Conservation (phyloP, 1,284 basidiomycete species). For the Filobasidium uniguttulatum region DNA sequence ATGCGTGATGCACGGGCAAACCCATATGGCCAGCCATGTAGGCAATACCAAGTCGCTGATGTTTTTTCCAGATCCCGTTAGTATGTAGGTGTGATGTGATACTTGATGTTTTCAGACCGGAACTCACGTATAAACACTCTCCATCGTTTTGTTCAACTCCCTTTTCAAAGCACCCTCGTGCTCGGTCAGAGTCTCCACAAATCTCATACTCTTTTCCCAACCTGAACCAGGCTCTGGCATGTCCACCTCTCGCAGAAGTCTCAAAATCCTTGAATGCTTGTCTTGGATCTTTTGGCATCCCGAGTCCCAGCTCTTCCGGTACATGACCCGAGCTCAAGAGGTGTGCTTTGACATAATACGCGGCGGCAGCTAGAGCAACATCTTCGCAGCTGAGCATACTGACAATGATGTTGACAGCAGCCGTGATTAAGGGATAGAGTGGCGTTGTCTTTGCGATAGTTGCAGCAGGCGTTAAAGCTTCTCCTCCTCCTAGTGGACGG, state of each 20-base stretch:
- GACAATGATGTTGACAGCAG: slow-evolving; percentile 24
- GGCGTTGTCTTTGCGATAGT: background rate
- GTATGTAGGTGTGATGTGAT: no score
- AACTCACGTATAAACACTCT: slow-evolving; percentile 59
- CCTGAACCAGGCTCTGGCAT: slow-evolving; percentile 66
- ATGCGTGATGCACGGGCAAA: slow-evolving; percentile 44
- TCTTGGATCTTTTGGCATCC: slow-evolving; percentile 49
- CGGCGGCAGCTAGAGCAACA: slow-evolving; percentile 14
- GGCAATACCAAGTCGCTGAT: slow-evolving; percentile 76
- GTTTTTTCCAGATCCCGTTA: slow-evolving; percentile 3
- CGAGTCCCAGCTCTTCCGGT: slow-evolving; percentile 43
- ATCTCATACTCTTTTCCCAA: slow-evolving; percentile 83
- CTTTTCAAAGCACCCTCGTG: slow-evolving; percentile 68
- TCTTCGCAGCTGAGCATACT: slow-evolving; percentile 17
- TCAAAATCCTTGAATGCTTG: slow-evolving; percentile 82
- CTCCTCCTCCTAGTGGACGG: slow-evolving; percentile 1
- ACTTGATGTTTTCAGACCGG: background rate
- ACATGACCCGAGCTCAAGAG: slow-evolving; percentile 29
- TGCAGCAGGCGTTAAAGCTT: background rate
- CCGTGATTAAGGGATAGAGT: slow-evolving; percentile 13
- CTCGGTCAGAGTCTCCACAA: slow-evolving; percentile 56
- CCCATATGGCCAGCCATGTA: slow-evolving; percentile 74
- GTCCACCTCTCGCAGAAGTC: slow-evolving; percentile 57
- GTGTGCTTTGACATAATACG: slow-evolving; percentile 28
- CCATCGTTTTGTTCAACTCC: slow-evolving; percentile 58